Evolutionary conservation across 306 rosid species (phyloP), one percentile per base, ranked within the genome.

Genomic region (Urtica urens): DNA sequence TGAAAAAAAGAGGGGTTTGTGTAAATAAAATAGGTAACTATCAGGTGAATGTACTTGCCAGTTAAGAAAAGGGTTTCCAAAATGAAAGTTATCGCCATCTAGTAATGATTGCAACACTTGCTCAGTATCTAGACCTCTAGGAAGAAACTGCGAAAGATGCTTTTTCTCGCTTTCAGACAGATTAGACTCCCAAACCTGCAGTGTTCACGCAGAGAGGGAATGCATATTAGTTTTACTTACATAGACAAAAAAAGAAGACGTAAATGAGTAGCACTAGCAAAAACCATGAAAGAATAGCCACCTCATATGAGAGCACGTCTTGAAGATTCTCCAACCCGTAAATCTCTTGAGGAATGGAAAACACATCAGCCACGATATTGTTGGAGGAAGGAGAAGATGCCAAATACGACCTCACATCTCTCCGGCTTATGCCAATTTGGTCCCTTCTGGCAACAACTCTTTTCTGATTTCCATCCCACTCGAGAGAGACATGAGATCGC

Each of bases 361-460:
- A 55, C 57, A 75, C 78, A 47, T 90, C 99, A 38, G 94, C 96
- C 60, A 82, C 55, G 59, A 74, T 25, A 35, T 67, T 65, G 60
- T 68, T 70, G 17, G 66, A 76, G 41, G 50, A 60, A 43, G 70
- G 47, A 65, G 56, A 59, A 27, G 59, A 71, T 55, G 51, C 54
- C 25, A 53, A 24, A 75, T 62, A 80, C 30, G 92, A 76, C 55
- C 58, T 77, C 68, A 67, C 43, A 56, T 75, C 69, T 69, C 82
- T 90, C 94, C 86, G 56, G 51, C 78, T 73, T 64, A 85, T 58
- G 67, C 96, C 94, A 69, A 85, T 53, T 68, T 90, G 99, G 23
- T 82, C 92, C 66, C 66, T 69, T 72, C 80, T 90, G 51, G 99
- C 84, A 64, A 90, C 77, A 39, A 90, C 96, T 51, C 18, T 77